Percentiles rank a stretch among this genome's conserved stretches.
Evolutionary conservation across 108 stramenopile genomes (phyloP).

Genomic region (Stephanodiscus minutulus): DNA sequence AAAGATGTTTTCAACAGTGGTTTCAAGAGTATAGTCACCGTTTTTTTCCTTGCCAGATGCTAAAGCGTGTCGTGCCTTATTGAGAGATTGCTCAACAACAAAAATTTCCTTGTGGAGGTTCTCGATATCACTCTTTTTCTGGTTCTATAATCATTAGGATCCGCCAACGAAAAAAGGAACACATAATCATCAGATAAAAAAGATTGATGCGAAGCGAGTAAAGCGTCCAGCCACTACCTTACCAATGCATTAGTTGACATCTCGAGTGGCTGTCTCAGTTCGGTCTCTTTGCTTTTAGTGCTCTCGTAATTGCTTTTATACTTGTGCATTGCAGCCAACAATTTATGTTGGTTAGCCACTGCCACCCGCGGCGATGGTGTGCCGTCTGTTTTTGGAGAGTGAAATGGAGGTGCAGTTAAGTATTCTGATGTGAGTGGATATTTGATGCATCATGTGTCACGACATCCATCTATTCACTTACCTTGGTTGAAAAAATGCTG

Average conservation of each 20-base stretch:
- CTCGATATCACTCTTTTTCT: slow-evolving; percentile 18
- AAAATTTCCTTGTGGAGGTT: slow-evolving; percentile 5
- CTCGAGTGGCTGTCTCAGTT: slow-evolving; percentile 21
- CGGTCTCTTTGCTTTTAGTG: slow-evolving; percentile 13
- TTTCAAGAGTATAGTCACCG: slow-evolving; percentile 8
- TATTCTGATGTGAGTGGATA: not conserved
- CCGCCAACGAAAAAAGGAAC: not conserved
- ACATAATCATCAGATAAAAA: not conserved
- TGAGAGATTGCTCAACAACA: slow-evolving; percentile 4
- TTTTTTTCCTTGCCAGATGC: not conserved
- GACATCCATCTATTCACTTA: not conserved
- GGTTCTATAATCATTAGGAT: not conserved
- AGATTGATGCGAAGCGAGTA: not conserved
- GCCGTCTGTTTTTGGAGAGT: slow-evolving; percentile 8
- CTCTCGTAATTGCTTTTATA: slow-evolving; percentile 28
- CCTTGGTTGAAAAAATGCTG: slow-evolving; percentile 26
- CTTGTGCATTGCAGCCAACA: slow-evolving; percentile 27
- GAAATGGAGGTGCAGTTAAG: not conserved
- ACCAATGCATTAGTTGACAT: slow-evolving; percentile 9
- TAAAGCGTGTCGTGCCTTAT: slow-evolving; percentile 9
- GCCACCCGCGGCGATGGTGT: slow-evolving; percentile 19
- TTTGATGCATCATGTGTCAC: not conserved
- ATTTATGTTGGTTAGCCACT: slow-evolving; percentile 17
- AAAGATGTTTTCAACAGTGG: slow-evolving; percentile 12
- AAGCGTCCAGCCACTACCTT: slow-evolving; percentile 2